Percentiles rank a stretch among this genome's conserved stretches.
Evolutionary conservation across 2,329 filamentous ascomycete species (phyloP).

Genomic region (Fusarium caatingaense): DNA sequence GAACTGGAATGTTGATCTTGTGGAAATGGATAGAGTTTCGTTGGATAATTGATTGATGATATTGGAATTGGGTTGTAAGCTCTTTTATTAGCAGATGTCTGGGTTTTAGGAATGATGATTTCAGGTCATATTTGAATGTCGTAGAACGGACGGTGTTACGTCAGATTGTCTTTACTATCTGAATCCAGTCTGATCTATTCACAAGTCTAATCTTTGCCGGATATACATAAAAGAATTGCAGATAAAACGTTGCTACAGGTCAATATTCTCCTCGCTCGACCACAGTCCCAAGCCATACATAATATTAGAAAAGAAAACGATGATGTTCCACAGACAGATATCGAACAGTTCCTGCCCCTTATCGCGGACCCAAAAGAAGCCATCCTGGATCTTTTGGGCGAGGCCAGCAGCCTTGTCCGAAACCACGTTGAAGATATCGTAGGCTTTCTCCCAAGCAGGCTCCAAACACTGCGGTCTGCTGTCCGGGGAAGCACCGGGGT

Average conservation of each 20-base stretch:
- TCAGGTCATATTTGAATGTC: too few relatives aligned
- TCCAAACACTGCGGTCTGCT: constrained; percentile 7
- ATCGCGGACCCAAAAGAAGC: neutral
- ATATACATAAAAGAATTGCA: too few relatives aligned
- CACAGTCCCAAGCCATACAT: neutral
- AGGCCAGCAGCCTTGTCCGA: neutral
- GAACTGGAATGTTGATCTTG: neutral
- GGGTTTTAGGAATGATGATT: too few relatives aligned
- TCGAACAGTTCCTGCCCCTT: constrained; percentile 14
- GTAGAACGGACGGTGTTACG: neutral
- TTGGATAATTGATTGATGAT: neutral
- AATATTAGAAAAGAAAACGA: constrained; percentile 5
- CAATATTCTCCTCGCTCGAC: neutral
- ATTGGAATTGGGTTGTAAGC: neutral
- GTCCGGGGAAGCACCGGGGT: neutral
- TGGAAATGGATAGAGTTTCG: too few relatives aligned
- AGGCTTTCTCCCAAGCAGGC: neutral
- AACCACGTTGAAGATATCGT: neutral
- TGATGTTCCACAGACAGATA: constrained; percentile 3
- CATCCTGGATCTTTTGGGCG: neutral
- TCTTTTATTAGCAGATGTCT: neutral
- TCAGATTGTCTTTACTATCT: neutral
- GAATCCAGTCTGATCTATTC: neutral
- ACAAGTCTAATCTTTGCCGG: neutral
- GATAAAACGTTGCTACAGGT: too few relatives aligned